These are phyloP conservation scores for Saturnispora ahearnii DNA, from an alignment of 805 yeast species.

Conservation along the genomic window DNA sequence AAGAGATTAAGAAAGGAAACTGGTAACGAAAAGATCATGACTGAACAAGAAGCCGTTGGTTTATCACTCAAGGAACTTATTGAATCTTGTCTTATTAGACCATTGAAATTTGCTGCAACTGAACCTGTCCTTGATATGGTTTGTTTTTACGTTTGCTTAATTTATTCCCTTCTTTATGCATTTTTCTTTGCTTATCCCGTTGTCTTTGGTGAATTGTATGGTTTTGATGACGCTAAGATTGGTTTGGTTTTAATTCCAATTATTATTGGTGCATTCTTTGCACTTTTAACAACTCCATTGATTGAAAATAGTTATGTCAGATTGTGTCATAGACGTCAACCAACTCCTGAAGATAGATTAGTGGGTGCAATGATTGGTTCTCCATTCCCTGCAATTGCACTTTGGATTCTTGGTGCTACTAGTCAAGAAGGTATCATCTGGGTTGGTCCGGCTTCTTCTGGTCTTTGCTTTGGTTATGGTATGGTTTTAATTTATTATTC, in stretches of 20 bases:
- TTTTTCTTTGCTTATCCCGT: slow-evolving; percentile 95
- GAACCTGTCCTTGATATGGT: slow-evolving; percentile 82
- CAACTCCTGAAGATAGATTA: slow-evolving; percentile 73
- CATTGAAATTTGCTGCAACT: slow-evolving; percentile 63
- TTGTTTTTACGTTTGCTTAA: slow-evolving; percentile 79
- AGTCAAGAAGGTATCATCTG: slow-evolving; percentile 56
- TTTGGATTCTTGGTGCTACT: slow-evolving; percentile 76
- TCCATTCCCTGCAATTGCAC: slow-evolving; percentile 72
- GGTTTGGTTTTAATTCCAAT: slow-evolving; percentile 90
- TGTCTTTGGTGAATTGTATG: slow-evolving; percentile 69
- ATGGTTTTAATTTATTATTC: slow-evolving; percentile 54
- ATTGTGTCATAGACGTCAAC: slow-evolving; percentile 43
- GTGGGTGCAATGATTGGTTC: slow-evolving; percentile 77
- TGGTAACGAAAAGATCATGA: slow-evolving; percentile 77
- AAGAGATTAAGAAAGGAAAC: slow-evolving; percentile 61
- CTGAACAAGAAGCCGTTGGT: slow-evolving; percentile 85
- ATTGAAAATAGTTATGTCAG: slow-evolving; percentile 55
- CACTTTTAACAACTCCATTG: slow-evolving; percentile 64
- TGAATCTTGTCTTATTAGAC: slow-evolving; percentile 67
- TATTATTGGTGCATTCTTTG: slow-evolving; percentile 73
- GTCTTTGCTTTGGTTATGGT: slow-evolving; percentile 52
- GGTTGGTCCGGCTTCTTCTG: slow-evolving; percentile 56
- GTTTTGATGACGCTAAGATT: slow-evolving; percentile 64
- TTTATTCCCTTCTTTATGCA: slow-evolving; percentile 84
- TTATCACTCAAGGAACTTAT: slow-evolving; percentile 60